Conservation (phyloP, 495 filamentous ascomycete genomes). For the Xeromyces bisporus region DNA sequence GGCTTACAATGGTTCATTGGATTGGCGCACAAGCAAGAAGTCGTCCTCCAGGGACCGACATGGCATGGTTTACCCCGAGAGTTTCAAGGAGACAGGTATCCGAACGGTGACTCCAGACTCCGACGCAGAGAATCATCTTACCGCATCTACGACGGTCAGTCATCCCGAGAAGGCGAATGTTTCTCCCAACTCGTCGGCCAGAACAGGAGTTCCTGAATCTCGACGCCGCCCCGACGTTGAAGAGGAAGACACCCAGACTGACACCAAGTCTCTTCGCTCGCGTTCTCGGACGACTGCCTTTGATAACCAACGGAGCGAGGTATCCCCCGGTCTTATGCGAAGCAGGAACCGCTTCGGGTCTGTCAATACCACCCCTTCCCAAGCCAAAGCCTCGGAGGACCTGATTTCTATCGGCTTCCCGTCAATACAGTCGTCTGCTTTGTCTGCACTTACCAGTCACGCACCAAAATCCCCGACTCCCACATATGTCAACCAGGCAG, state of each 20-base stretch:
- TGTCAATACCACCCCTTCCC: constrained; percentile 23
- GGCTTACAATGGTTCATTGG: constrained; percentile 27
- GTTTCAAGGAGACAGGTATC: constrained; percentile 30
- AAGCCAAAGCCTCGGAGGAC: constrained; percentile 16
- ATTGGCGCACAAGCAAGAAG: constrained; percentile 36
- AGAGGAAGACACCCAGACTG: constrained; percentile 17
- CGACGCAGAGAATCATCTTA: not conserved
- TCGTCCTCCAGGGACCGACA: constrained; percentile 36
- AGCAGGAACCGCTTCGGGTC: constrained; percentile 29
- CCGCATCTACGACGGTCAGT: constrained; percentile 12
- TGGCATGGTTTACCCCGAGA: constrained; percentile 36
- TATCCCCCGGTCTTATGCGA: constrained; percentile 18
- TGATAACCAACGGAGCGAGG: constrained; percentile 30
- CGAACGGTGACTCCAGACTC: constrained; percentile 34
- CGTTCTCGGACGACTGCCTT: constrained; percentile 33
- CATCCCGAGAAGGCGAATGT: constrained; percentile 21
- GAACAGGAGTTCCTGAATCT: constrained; percentile 11
- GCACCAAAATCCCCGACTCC: not conserved
- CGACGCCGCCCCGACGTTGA: constrained; percentile 15
- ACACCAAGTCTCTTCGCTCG: constrained; percentile 22
- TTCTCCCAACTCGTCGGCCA: constrained; percentile 26
- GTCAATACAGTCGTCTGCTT: constrained; percentile 29
- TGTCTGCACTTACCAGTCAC: not conserved
- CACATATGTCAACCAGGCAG: constrained; percentile 13
- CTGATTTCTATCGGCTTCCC: constrained; percentile 34